phyloP scores from a whole-genome alignment of 805 yeast species.

The Kazachstania viticola region DNA sequence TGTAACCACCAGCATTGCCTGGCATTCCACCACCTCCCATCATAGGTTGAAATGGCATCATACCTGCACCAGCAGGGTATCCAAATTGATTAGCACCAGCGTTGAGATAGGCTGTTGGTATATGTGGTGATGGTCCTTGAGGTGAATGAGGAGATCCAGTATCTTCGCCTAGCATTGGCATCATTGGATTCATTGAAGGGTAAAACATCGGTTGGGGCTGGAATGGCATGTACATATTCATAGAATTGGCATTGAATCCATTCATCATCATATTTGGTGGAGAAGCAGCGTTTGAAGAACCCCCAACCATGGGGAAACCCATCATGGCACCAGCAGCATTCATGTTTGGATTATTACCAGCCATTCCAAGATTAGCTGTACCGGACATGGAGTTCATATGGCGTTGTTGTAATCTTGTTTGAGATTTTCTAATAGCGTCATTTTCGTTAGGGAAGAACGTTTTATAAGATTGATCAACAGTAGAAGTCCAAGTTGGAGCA shows the following conservation, averaged over 20 bases:
- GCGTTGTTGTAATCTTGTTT: conserved; percentile 23
- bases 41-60: conserved; percentile 19
- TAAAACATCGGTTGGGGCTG: conserved; percentile 27
- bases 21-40: conserved; percentile 8
- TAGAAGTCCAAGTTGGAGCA: conserved; percentile 67
- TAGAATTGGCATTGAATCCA: conserved; percentile 11
- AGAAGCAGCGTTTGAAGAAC: conserved; percentile 9
- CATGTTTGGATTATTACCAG: conserved; percentile 17
- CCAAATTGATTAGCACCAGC: conserved; percentile 18
- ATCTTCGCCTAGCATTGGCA: conserved; percentile 19
- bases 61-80: conserved; percentile 16
- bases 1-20: conserved; percentile 9
- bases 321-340: conserved; percentile 16
- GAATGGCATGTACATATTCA: conserved; percentile 26
- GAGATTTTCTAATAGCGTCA: conserved; percentile 21
- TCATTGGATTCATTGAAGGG: conserved; percentile 24
- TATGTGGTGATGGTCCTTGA: conserved; percentile 18
- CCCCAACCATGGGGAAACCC: conserved; percentile 21
- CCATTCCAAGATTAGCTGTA: conserved; percentile 7
- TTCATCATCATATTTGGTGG: conserved; percentile 20
- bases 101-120: conserved; percentile 17
- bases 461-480: conserved; percentile 45
- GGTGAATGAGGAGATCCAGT: conserved; percentile 12
- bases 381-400: conserved; percentile 21
- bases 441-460: conserved; percentile 36